These are phyloP conservation scores for Flaveria brownii DNA, from an alignment of 129 eudicot genomes.

Conservation along the genomic window DNA sequence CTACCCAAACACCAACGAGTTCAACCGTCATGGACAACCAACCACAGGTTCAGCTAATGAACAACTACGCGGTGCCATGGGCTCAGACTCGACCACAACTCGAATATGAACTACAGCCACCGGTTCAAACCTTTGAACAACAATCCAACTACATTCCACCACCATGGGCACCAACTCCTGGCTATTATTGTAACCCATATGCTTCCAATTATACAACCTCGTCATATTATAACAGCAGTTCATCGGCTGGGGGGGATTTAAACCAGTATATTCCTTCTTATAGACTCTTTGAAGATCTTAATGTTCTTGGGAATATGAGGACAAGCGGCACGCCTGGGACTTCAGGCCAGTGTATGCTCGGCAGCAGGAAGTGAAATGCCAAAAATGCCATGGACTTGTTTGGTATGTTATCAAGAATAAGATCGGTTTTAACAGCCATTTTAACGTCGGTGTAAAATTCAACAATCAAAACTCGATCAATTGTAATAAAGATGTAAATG, in stretches of 20 bases:
- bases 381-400: not conserved
- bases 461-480: not conserved
- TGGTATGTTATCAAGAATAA: conserved; percentile 11
- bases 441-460: not conserved
- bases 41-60: conserved; percentile 34
- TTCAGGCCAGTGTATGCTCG: conserved; percentile 56
- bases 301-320: conserved; percentile 59
- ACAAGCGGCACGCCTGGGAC: conserved; percentile 57
- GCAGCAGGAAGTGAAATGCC: conserved; percentile 47
- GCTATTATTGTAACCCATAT: conserved; percentile 57
- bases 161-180: conserved; percentile 95
- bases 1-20: conserved; percentile 28
- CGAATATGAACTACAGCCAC: conserved; percentile 34
- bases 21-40: conserved; percentile 36
- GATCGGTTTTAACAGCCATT: not conserved
- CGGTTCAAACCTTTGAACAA: conserved; percentile 37
- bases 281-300: conserved; percentile 91
- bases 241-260: conserved; percentile 44
- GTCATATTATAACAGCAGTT: conserved; percentile 31
- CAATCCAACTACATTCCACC: conserved; percentile 68
- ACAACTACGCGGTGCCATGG: conserved; percentile 82
- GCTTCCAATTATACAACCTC: conserved; percentile 33
- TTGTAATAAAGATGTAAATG: conserved; percentile 1
- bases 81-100: conserved; percentile 46
- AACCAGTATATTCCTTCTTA: conserved; percentile 81